phyloP scores from a whole-genome alignment of 768 basidiomycete species.

The Amanita pseudoporphyria region DNA sequence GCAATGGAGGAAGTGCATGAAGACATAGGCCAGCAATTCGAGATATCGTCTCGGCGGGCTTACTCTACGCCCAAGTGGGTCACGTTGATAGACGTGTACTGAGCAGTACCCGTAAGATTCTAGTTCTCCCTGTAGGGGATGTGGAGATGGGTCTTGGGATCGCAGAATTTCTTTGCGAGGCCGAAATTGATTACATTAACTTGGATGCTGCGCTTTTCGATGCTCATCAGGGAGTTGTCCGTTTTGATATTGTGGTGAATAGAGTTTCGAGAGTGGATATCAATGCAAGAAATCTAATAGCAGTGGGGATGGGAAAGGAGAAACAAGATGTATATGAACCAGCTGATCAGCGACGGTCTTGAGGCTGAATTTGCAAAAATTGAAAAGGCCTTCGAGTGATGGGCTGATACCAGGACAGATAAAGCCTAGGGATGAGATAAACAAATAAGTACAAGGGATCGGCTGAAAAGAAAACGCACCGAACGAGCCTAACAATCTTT shows the following conservation, averaged over 20 bases:
- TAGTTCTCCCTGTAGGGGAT: conserved; percentile 99
- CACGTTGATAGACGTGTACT: conserved; percentile 99
- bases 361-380: conserved; percentile 92
- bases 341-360: conserved; percentile 99
- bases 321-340: conserved; percentile 36
- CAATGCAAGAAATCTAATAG: conserved; percentile 88
- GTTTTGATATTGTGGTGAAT: conserved; percentile 98
- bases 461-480: too few relatives aligned
- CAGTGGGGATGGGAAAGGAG: conserved; percentile 16
- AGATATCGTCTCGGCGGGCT: conserved; percentile 95
- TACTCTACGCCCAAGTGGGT: conserved; percentile 98
- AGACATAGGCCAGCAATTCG: conserved; percentile 96
- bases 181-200: conserved; percentile 99
- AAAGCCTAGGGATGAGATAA: too few relatives aligned
- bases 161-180: conserved; percentile 98
- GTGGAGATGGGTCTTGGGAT: conserved; percentile 99
- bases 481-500: too few relatives aligned
- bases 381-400: conserved; percentile 85
- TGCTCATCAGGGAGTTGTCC: conserved; percentile 99
- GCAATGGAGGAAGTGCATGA: conserved; percentile 99
- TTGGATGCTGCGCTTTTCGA: conserved; percentile 99
- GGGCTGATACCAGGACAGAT: too few relatives aligned
- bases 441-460: too few relatives aligned
- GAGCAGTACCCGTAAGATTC: conserved; percentile 97
- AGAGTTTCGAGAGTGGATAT: conserved; percentile 99